Percentiles rank a stretch among this genome's conserved stretches.
Conservation (phyloP, 2,329 filamentous ascomycete species). For the Cordyceps javanica region DNA sequence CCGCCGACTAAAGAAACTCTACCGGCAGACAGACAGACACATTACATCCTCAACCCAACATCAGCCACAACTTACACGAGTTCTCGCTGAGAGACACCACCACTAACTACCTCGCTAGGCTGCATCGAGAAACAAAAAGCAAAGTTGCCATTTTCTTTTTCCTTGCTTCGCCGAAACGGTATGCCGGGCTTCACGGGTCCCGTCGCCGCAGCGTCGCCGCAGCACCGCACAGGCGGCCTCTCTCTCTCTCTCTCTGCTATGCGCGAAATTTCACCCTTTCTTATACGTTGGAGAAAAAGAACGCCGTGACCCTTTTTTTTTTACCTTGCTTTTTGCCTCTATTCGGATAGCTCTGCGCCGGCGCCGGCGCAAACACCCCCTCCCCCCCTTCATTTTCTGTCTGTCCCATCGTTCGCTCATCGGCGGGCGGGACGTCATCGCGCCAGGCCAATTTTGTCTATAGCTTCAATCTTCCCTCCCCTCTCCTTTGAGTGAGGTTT, state of each 20-base stretch:
- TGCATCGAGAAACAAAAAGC: not conserved
- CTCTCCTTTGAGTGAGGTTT: not conserved
- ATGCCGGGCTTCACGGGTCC: slow-evolving; percentile 4
- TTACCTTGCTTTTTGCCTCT: slow-evolving; percentile 4
- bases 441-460: not conserved
- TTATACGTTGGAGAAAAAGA: not conserved
- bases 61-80: slow-evolving; percentile 8
- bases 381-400: not conserved
- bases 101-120: not conserved
- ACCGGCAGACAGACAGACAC: no score
- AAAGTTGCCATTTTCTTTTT: no score
- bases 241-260: not conserved
- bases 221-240: slow-evolving; percentile 5
- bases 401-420: not conserved
- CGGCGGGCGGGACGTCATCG: not conserved
- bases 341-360: slow-evolving; percentile 2
- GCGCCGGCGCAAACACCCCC: not conserved
- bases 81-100: not conserved
- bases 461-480: not conserved
- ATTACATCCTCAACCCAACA: not conserved
- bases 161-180: not conserved
- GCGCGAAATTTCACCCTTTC: not conserved
- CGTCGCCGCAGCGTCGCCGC: not conserved
- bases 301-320: not conserved
- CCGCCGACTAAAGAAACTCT: no score